A percentile compares a stretch with the other conserved stretches of the same genome.
phyloP scores from a whole-genome alignment of 192 early-diverging fungal species.

The Dissophora globulifera region DNA sequence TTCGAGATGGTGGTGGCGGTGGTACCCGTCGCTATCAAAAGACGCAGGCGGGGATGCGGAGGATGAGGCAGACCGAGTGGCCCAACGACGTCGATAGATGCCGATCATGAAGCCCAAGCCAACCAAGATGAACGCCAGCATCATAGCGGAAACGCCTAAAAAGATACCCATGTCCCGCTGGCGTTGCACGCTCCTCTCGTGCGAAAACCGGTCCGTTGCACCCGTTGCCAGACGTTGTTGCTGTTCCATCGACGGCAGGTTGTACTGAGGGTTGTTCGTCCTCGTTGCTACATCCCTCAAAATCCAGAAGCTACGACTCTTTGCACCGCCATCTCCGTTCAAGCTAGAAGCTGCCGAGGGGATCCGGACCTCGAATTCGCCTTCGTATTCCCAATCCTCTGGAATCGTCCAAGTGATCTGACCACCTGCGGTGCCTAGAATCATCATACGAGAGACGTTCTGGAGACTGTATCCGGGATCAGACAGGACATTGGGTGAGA shows the following conservation, averaged over 20 bases:
- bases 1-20: not conserved
- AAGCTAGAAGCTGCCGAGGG: conserved; percentile 2
- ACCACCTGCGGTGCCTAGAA: conserved; percentile 13
- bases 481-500: conserved; percentile 18
- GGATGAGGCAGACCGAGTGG: not conserved
- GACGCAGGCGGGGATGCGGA: no score
- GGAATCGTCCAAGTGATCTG: conserved; percentile 36
- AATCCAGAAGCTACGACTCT: conserved; percentile 32
- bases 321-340: not conserved
- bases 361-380: conserved; percentile 41
- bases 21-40: no score
- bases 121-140: conserved; percentile 22
- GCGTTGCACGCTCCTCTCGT: not conserved
- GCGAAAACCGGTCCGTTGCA: not conserved
- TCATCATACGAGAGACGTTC: not conserved
- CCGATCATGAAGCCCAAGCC: conserved; percentile 12
- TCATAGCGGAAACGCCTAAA: conserved; percentile 31
- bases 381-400: conserved; percentile 45
- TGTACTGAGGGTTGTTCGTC: conserved; percentile 12
- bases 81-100: conserved; percentile 23
- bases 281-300: conserved; percentile 31
- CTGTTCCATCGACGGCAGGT: conserved; percentile 12
- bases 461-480: conserved; percentile 22
- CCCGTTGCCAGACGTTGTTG: not conserved
- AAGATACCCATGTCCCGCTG: conserved; percentile 28